These are phyloP conservation scores for Chaetomium globosum DNA, from an alignment of 2,329 filamentous ascomycete genomes.

Conservation along the genomic window DNA sequence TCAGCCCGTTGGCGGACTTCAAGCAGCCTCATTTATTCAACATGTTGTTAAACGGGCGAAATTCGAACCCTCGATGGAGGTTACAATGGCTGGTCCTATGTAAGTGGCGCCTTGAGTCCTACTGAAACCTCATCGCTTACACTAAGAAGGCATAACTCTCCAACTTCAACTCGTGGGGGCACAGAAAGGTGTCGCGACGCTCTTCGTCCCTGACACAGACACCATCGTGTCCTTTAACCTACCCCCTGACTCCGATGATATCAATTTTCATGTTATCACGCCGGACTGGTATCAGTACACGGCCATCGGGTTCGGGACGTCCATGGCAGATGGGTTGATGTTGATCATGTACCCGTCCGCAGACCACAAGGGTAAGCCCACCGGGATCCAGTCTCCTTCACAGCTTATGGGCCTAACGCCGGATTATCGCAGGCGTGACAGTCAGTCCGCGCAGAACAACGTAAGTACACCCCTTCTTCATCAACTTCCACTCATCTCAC, in stretches of 20 bases:
- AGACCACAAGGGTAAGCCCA: constrained; percentile 25
- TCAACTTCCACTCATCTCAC: not conserved
- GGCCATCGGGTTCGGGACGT: constrained; percentile 36
- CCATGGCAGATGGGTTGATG: constrained; percentile 36
- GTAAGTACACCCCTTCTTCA: constrained; percentile 17
- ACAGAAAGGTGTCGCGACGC: constrained; percentile 29
- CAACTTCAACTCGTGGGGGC: constrained; percentile 21
- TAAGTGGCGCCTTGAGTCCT: not conserved
- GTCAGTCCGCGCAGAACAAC: constrained; percentile 32
- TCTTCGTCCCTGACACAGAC: constrained; percentile 34
- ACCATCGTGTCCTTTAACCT: constrained; percentile 37
- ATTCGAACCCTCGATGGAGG: not conserved
- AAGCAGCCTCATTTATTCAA: not conserved
- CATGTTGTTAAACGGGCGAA: constrained; percentile 2
- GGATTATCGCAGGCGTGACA: constrained; percentile 27
- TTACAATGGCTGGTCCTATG: constrained; percentile 20
- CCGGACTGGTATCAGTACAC: constrained; percentile 37
- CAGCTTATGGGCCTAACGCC: not conserved
- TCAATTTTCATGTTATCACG: constrained; percentile 38
- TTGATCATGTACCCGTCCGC: constrained; percentile 36
- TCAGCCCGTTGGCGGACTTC: not conserved
- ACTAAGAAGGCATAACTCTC: constrained; percentile 12
- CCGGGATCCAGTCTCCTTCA: too few species aligned
- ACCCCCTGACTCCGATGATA: constrained; percentile 34
- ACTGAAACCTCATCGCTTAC: constrained; percentile 1